Conservation (phyloP, 805 yeast species). For the Babjeviella inositovora region DNA sequence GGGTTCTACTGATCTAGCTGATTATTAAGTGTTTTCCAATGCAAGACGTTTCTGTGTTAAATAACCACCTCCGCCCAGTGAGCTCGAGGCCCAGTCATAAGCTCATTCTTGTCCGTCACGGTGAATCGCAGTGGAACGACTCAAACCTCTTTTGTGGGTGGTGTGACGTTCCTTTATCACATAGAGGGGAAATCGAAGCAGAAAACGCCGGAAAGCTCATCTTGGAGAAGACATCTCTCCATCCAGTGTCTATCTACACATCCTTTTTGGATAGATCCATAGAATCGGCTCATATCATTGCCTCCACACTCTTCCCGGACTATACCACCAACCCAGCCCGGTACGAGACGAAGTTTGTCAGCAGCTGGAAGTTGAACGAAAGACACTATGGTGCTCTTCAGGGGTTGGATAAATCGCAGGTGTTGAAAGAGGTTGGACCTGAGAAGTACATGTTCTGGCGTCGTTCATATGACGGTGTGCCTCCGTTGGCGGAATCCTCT, state of each 20-base stretch:
- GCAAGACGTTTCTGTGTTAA: too few relatives aligned
- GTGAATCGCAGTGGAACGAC: slow-evolving; percentile 70
- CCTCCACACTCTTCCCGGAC: slow-evolving; percentile 22
- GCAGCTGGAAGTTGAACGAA: slow-evolving; percentile 72
- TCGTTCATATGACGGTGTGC: slow-evolving; percentile 53
- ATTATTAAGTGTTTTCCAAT: too few relatives aligned
- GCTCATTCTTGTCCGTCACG: slow-evolving; percentile 59
- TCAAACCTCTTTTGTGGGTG: slow-evolving; percentile 72
- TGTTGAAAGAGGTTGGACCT: slow-evolving; percentile 49
- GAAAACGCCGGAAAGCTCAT: slow-evolving; percentile 44
- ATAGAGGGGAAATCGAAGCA: slow-evolving; percentile 56
- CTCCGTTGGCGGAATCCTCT: slow-evolving; percentile 25
- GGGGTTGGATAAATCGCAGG: slow-evolving; percentile 58
- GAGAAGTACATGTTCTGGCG: slow-evolving; percentile 67
- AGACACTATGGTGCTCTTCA: slow-evolving; percentile 77
- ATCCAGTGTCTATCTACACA: slow-evolving; percentile 23
- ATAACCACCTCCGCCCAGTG: too few relatives aligned
- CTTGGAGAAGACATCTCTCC: slow-evolving; percentile 22
- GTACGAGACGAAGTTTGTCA: slow-evolving; percentile 23
- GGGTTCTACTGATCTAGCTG: too few relatives aligned
- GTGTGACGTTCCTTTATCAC: slow-evolving; percentile 63
- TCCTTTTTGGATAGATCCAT: slow-evolving; percentile 30
- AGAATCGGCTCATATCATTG: slow-evolving; percentile 31
- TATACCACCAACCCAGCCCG: slow-evolving; percentile 27
- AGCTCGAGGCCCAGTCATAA: too few relatives aligned